Evolutionary conservation across 345 rosid species (phyloP).

Genomic region (Brassica juncea): DNA sequence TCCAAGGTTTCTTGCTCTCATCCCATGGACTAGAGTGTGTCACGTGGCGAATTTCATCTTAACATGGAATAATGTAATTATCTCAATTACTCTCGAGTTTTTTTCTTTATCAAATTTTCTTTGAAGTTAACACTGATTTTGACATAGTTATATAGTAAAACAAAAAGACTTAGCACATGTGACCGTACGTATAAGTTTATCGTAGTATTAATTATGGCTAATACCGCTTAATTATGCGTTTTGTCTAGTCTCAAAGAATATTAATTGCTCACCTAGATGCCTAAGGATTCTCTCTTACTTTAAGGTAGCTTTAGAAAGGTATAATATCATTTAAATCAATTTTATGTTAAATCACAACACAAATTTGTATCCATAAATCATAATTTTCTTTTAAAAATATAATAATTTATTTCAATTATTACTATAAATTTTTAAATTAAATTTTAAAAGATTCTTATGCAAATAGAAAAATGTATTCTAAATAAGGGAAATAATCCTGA

Average conservation of each 20-base stretch:
- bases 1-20: slow-evolving; percentile 25
- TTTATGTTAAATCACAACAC: neutral
- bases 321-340: neutral
- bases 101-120: neutral
- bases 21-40: slow-evolving; percentile 28
- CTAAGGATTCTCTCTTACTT: slow-evolving; percentile 32
- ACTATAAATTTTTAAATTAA: neutral
- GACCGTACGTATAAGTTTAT: slow-evolving; percentile 31
- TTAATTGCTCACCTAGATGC: slow-evolving; percentile 31
- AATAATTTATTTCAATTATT: too few species aligned
- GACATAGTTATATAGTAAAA: neutral
- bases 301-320: slow-evolving; percentile 1
- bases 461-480: neutral
- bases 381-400: too few species aligned
- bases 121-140: slow-evolving; percentile 15
- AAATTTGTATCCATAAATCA: neutral
- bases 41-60: slow-evolving; percentile 30
- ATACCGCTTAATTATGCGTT: slow-evolving; percentile 11
- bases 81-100: neutral
- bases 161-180: slow-evolving; percentile 20
- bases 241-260: slow-evolving; percentile 23
- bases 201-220: slow-evolving; percentile 10
- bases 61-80: neutral
- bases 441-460: neutral
- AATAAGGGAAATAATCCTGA: neutral